These are phyloP conservation scores for Spiromastix sp. DNA, from an alignment of 2,329 filamentous ascomycete species.

Conservation along the genomic window DNA sequence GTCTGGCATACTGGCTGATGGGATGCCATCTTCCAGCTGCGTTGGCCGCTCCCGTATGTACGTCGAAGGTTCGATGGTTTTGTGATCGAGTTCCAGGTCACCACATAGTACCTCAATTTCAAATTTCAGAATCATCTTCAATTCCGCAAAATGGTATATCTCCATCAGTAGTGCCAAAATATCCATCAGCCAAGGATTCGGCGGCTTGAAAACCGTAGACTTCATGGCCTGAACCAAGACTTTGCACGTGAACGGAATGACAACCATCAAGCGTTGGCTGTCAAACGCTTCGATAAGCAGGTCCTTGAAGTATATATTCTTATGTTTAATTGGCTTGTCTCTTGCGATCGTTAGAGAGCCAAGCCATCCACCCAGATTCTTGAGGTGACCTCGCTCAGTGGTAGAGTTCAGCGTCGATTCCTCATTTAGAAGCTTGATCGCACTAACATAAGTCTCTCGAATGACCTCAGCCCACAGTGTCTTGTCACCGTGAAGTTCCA, in stretches of 20 bases:
- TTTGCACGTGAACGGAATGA: slow-evolving; percentile 97
- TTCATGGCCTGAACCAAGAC: slow-evolving; percentile 74
- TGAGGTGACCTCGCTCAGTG: slow-evolving; percentile 76
- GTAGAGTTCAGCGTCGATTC: slow-evolving; percentile 76
- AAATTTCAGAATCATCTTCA: slow-evolving; percentile 96
- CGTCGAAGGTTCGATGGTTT: slow-evolving; percentile 75
- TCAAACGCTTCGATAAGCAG: slow-evolving; percentile 88
- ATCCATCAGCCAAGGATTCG: slow-evolving; percentile 97
- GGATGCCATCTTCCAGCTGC: slow-evolving; percentile 48
- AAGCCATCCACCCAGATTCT: slow-evolving; percentile 89
- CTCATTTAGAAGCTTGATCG: slow-evolving; percentile 78
- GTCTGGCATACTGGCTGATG: slow-evolving; percentile 50
- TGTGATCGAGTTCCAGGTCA: slow-evolving; percentile 82
- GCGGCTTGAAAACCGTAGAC: slow-evolving; percentile 83
- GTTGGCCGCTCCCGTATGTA: slow-evolving; percentile 68
- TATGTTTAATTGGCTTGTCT: slow-evolving; percentile 90
- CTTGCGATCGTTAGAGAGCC: slow-evolving; percentile 86
- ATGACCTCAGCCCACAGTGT: slow-evolving; percentile 80
- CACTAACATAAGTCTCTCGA: slow-evolving; percentile 81
- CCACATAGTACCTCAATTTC: slow-evolving; percentile 97
- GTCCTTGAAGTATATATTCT: slow-evolving; percentile 95
- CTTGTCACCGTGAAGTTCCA: slow-evolving; percentile 71
- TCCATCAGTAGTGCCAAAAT: slow-evolving; percentile 86
- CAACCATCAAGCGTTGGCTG: slow-evolving; percentile 79
- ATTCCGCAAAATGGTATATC: slow-evolving; percentile 81